These are phyloP conservation scores for Aspergillus cavernicola DNA, from an alignment of 495 filamentous ascomycete genomes.

Conservation along the genomic window DNA sequence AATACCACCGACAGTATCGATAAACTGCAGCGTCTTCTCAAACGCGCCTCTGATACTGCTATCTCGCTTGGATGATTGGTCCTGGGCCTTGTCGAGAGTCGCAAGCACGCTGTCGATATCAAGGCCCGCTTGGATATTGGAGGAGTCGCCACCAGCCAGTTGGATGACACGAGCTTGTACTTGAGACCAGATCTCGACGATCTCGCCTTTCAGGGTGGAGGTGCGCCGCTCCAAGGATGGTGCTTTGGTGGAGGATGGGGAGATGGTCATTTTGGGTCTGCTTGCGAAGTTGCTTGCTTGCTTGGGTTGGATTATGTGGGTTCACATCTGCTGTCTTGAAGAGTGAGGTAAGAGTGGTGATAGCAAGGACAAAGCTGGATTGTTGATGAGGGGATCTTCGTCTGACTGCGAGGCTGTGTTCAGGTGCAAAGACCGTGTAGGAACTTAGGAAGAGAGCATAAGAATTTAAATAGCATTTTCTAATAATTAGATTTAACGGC, in stretches of 20 bases:
- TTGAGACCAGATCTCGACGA: constrained; percentile 35
- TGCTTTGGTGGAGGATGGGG: constrained; percentile 9
- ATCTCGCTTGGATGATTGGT: constrained; percentile 25
- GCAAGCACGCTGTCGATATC: constrained; percentile 30
- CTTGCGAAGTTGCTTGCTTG: too few relatives aligned
- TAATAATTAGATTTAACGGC: too few relatives aligned
- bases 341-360: too few relatives aligned
- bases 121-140: constrained; percentile 23
- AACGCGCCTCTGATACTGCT: constrained; percentile 23
- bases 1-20: constrained; percentile 33
- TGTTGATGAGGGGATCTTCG: too few relatives aligned
- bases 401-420: too few relatives aligned
- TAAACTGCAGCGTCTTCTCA: constrained; percentile 33
- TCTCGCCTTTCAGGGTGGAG: constrained; percentile 31
- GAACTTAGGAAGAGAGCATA: not conserved
- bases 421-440: too few relatives aligned
- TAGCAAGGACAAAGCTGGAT: too few relatives aligned
- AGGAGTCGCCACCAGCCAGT: constrained; percentile 34
- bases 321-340: too few relatives aligned
- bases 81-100: constrained; percentile 26
- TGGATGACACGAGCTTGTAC: constrained; percentile 34
- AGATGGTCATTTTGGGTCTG: constrained; percentile 19
- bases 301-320: too few relatives aligned
- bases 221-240: constrained; percentile 9
- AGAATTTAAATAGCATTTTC: too few relatives aligned